Conservation (phyloP, 75 land plant species). For the Sequoia sempervirens region DNA sequence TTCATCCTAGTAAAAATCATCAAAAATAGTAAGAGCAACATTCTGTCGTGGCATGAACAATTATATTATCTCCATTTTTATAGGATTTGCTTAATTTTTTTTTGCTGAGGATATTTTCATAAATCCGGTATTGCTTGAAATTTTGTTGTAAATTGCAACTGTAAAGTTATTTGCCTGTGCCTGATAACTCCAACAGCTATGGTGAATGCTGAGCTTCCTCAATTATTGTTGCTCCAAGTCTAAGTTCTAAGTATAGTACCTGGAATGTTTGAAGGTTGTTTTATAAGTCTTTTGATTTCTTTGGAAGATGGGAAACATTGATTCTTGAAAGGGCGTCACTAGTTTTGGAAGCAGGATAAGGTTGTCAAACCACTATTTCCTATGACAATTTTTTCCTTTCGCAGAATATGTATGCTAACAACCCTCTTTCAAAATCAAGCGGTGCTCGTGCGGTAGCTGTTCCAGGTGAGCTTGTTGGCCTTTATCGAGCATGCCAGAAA, state of each 20-base stretch:
- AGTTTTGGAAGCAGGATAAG: background rate
- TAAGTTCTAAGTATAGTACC: background rate
- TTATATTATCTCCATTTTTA: background rate
- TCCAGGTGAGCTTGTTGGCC: slow-evolving; percentile 77
- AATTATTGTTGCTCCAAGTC: background rate
- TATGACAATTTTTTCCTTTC: background rate
- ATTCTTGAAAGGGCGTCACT: background rate
- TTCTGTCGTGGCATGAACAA: background rate
- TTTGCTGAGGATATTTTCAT: background rate
- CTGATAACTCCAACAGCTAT: background rate
- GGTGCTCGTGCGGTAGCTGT: slow-evolving; percentile 69
- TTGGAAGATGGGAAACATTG: background rate
- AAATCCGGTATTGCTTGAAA: background rate
- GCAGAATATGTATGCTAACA: slow-evolving; percentile 72
- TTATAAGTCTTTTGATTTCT: background rate
- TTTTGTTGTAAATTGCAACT: background rate
- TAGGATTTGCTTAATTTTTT: background rate
- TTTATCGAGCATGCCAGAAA: slow-evolving; percentile 55
- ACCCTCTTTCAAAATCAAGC: slow-evolving; percentile 31
- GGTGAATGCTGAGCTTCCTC: background rate
- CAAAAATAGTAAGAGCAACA: background rate
- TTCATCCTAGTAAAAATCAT: background rate
- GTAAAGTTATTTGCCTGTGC: background rate
- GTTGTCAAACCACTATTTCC: background rate
- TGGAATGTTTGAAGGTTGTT: background rate